Base-by-base conservation (phyloP, 176 grass and related monocot genomes). In the Eragrostis nindensis region DNA sequence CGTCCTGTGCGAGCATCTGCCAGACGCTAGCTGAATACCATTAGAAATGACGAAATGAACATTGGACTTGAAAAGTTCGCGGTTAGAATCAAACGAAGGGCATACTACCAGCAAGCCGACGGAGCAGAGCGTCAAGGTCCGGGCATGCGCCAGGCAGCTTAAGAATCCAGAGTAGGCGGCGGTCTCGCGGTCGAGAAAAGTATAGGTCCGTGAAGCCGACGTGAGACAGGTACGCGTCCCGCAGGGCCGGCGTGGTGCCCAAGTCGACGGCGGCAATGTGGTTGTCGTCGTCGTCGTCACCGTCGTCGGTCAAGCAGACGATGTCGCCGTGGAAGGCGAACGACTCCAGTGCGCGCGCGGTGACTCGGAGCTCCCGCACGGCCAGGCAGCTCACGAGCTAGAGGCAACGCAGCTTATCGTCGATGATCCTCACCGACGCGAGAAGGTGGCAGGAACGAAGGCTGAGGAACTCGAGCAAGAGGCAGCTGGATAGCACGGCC, bases 401-500 rank as follows among this genome's bases (percentile, higher is more conserved):
- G 36, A 94, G 52, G 45, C 19, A 49, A 53, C 42, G 80, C 69
- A 94, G 80, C 24, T 21, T 79, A 46, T 73, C 52, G 21, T 86
- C 75, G 13, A 41, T 21, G 78, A 94, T 19, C 21, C 27, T 74
- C 25, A 89, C 67, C 2, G 38, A 25, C 13, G 1, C 15, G 29
- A 89, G 80, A 0, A 8, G 38, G 24, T 15, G 4, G 72, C 86
- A 94, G n/a, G 42, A 70, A 42, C 22, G 78, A 17, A 94, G 83
- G 38, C 70, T 89, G 45, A 94, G 82, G 61, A 22, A 70, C 74
- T 94, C 76, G 0, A 94, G 64, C 86, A 89, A 44, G 32, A 36
- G 32, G 4, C 32, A 36, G 32, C 15, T 30, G 11, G 57, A 46
- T 25, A 94, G 24, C 54, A 91, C 21, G 48, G 18, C 53, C 6